A percentile compares a stretch with the other conserved stretches of the same genome.
Conservation (phyloP, 1,139 yeast species). For the Magnusiomyces fungicola region DNA sequence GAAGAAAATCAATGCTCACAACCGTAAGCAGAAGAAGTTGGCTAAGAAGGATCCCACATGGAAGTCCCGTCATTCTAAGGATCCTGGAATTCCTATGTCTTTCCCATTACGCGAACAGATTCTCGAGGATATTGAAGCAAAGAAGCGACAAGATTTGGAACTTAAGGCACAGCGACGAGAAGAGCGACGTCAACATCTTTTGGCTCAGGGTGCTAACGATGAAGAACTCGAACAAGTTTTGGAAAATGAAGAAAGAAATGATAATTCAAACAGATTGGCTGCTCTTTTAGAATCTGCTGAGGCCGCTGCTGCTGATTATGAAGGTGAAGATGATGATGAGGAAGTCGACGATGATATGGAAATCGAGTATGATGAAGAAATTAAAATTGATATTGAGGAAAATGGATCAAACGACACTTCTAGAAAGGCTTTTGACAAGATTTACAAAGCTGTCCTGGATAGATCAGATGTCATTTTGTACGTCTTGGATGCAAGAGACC, state of each 20-base stretch:
- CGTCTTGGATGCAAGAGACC: slow-evolving; percentile 95
- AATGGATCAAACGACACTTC: slow-evolving; percentile 52
- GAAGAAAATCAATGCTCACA: slow-evolving; percentile 90
- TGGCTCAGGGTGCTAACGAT: slow-evolving; percentile 36
- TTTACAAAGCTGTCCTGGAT: slow-evolving; percentile 83
- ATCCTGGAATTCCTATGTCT: slow-evolving; percentile 89
- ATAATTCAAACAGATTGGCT: slow-evolving; percentile 51
- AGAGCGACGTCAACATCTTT: slow-evolving; percentile 11
- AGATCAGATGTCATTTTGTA: slow-evolving; percentile 85
- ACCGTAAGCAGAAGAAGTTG: slow-evolving; percentile 71
- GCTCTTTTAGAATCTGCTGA: slow-evolving; percentile 89
- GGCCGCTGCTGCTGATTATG: slow-evolving; percentile 63
- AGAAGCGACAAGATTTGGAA: slow-evolving; percentile 43
- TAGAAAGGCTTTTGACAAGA: slow-evolving; percentile 60
- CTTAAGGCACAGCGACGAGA: slow-evolving; percentile 11
- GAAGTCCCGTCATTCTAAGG: slow-evolving; percentile 78
- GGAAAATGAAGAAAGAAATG: slow-evolving; percentile 15
- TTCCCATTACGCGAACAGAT: slow-evolving; percentile 90
- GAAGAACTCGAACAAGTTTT: slow-evolving; percentile 39
- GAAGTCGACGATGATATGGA: slow-evolving; percentile 31
- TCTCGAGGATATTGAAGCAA: slow-evolving; percentile 70
- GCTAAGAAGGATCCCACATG: slow-evolving; percentile 90
- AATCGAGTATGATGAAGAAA: slow-evolving; percentile 17
- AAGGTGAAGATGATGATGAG: slow-evolving; percentile 39
- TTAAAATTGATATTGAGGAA: slow-evolving; percentile 15